These are phyloP conservation scores for Pyrrhoderma noxium DNA, from an alignment of 1,284 basidiomycete species.

Conservation along the genomic window DNA sequence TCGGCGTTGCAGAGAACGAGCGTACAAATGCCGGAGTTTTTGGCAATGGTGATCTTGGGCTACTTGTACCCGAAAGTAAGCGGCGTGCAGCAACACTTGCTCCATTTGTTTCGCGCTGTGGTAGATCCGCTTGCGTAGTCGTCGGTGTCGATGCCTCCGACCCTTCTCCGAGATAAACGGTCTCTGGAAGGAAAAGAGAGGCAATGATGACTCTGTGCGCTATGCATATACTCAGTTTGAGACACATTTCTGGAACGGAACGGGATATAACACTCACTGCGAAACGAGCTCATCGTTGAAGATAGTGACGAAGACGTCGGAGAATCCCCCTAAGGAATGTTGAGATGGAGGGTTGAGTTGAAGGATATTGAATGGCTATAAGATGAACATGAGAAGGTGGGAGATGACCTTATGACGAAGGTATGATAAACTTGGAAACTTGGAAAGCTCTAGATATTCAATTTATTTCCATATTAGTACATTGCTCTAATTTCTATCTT, in stretches of 20 bases:
- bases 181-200: conserved; percentile 70
- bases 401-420: neutral
- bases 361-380: conserved; percentile 1
- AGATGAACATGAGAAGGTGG: neutral
- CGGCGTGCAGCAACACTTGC: conserved; percentile 1
- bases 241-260: neutral
- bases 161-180: conserved; percentile 53
- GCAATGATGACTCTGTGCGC: conserved; percentile 65
- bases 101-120: neutral
- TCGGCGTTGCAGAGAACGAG: conserved; percentile 10
- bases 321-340: too few species aligned
- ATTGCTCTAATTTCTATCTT: too few species aligned
- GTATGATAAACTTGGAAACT: neutral
- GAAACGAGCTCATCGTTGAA: conserved; percentile 50
- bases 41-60: conserved; percentile 4
- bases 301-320: neutral
- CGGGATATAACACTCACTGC: conserved; percentile 21
- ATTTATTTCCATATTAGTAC: too few species aligned
- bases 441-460: too few species aligned
- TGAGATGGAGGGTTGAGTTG: neutral
- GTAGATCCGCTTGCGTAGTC: conserved; percentile 1
- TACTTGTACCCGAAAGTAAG: conserved; percentile 13
- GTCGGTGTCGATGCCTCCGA: conserved; percentile 30
- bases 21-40: conserved; percentile 23
- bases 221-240: conserved; percentile 25